Evolutionary conservation across 164 flowering plant species (phyloP), one percentile per base, ranked within the genome.

Genomic region (Chimonanthus salicifolius): DNA sequence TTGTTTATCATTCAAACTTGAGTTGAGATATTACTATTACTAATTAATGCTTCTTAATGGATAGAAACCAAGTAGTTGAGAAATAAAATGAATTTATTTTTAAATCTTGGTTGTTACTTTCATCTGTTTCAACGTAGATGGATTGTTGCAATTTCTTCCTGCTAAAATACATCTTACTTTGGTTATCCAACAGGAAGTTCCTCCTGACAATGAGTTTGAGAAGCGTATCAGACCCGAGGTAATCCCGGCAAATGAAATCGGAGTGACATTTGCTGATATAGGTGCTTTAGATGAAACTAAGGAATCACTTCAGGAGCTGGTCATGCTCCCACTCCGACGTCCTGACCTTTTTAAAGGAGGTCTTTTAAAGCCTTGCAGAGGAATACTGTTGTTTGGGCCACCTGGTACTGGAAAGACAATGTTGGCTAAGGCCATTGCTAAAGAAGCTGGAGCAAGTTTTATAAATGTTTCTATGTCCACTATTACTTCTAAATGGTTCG

Each of bases 381-480:
- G 99, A 54, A 92, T 95, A 78, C 71, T 94, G 78, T 83, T 94
- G 16, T 92, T 94, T 79, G 99, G 98, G 16, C 99, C 99, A 54
- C 99, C 99, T 67, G 99, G 99, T 8, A 94, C 97, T 4, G 99
- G 99, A 66, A 94, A 94, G 79, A 94, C 99, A 4, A 94, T 94
- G 99, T 63, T 94, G 74, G 99, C 99, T 9, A 94, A 92, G 87
- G 99, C 99, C 71, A 94, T 94, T 68, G 99, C 99, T 13, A 90
- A 78, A 50, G 99, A 94, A 80, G 97, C 97, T 58, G 95, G 97
- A 72, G 97, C 99, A 21, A 94, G 97, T 79, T 94, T 94, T 84
- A 94, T 94, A 13, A 94, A 94, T 69, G 99, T 94, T 4, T 94
- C 99, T 49, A 94, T 94, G 98, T 94, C 99, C 21, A 92, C 97